These are phyloP conservation scores for Nicotiana tabacum DNA, from an alignment of 257 asterid species.

Conservation along the genomic window DNA sequence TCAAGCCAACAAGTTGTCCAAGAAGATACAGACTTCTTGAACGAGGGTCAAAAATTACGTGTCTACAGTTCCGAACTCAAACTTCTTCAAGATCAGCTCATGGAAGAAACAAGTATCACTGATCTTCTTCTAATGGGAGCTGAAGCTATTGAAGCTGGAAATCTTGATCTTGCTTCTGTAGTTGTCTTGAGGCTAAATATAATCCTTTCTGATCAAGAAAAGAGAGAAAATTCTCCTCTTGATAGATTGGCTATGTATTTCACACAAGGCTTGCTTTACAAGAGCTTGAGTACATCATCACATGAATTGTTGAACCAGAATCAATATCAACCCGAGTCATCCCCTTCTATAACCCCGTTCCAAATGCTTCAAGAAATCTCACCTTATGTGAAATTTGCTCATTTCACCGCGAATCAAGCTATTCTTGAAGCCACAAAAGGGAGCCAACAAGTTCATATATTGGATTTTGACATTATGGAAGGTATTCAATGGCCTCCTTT, in stretches of 20 bases:
- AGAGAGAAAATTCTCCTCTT: constrained; percentile 8
- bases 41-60: background rate
- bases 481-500: constrained; percentile 45
- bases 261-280: constrained; percentile 26
- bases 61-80: background rate
- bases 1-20: background rate
- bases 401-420: constrained; percentile 43
- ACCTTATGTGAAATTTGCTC: constrained; percentile 37
- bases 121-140: constrained; percentile 35
- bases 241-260: constrained; percentile 32
- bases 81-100: constrained; percentile 22
- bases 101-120: constrained; percentile 27
- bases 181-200: constrained; percentile 22
- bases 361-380: constrained; percentile 37
- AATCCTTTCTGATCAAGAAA: constrained; percentile 25
- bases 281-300: background rate
- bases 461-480: constrained; percentile 39
- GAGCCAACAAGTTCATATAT: constrained; percentile 25
- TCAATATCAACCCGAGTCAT: background rate
- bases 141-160: constrained; percentile 34
- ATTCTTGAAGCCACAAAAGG: constrained; percentile 32
- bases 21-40: background rate
- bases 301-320: background rate
- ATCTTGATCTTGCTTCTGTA: constrained; percentile 21
- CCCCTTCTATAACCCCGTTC: constrained; percentile 18